Percentiles rank a stretch among this genome's conserved stretches.
Conservation (phyloP, 306 rosid species). For the Sphenostylis stenocarpa region DNA sequence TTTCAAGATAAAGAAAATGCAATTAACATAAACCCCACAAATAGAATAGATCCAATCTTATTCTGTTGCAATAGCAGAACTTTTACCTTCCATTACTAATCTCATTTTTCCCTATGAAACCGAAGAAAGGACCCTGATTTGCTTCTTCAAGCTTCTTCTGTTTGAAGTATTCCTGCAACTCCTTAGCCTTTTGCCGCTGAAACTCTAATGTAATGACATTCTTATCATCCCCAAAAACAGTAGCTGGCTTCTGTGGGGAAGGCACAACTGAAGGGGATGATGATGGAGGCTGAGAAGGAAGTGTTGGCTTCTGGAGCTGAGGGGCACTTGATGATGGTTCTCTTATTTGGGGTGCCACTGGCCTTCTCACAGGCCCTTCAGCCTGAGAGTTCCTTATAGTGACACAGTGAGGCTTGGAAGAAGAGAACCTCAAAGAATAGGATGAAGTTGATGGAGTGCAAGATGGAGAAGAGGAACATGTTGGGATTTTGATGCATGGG, state of each 20-base stretch:
- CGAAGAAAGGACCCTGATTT: conserved; percentile 77
- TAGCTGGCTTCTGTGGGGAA: conserved; percentile 30
- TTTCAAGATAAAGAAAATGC: neutral
- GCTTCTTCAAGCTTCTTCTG: conserved; percentile 89
- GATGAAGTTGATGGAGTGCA: conserved; percentile 41
- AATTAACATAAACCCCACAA: conserved; percentile 9
- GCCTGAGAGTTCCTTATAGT: conserved; percentile 70
- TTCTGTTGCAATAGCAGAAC: neutral
- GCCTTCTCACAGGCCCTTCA: conserved; percentile 90
- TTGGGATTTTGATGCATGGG: conserved; percentile 62
- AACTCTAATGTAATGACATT: conserved; percentile 71
- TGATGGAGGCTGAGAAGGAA: conserved; percentile 51
- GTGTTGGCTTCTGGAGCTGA: conserved; percentile 50
- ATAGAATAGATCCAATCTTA: neutral
- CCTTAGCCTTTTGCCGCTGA: conserved; percentile 90
- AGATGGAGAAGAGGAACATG: conserved; percentile 52
- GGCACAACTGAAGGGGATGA: conserved; percentile 27
- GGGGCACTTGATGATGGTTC: conserved; percentile 52
- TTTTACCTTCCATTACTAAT: conserved; percentile 80
- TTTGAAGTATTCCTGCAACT: conserved; percentile 84
- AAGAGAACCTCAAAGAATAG: conserved; percentile 37
- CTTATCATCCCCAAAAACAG: conserved; percentile 41
- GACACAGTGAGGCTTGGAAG: conserved; percentile 36
- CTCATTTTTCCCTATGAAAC: conserved; percentile 80
- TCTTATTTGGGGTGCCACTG: conserved; percentile 63